Base-by-base conservation (phyloP, 768 basidiomycete genomes). In the Kwoniella europaea region DNA sequence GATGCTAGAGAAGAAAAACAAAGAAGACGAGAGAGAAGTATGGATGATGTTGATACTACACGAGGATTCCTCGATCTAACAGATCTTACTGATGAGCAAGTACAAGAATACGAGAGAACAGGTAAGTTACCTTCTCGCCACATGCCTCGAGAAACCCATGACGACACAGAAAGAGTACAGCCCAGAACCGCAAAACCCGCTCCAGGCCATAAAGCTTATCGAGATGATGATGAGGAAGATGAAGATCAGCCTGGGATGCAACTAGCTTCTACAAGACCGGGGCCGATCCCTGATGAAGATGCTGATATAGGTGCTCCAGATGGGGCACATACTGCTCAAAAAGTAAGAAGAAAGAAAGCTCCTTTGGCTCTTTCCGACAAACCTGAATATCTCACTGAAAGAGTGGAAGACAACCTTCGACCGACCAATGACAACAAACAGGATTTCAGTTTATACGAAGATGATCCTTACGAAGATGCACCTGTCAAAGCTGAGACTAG, bases 241-340 rank as follows among this genome's bases (percentile, higher is more conserved):
- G 35, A 13, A 5, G 63, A 22, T 9, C 12, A 27, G 44, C 22
- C 63, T 15, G 20, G 27, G 9, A 43, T 46, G 29, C 63, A 63
- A 35, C 2, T 52, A n/a, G 43, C 43, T 7, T 18, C 35, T 16
- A 29, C 13, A 18, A 20, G 63, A 20, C 10, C 15, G 29, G 46
- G 27, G 2, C 42, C 57, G 3, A n/a, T 65, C 41, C 64, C 64
- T 22, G 54, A 41, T 43, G 54, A 42, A 44, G 54, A 65, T 27
- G 64, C 10, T 20, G 64, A 65, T 57, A 44, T 65, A 16, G 64
- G 64, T 16, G 64, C 64, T 43, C 64, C 64, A 6, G 46, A 56
- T 57, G 54, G 27, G 5, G 29, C 12, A 4, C 18, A n/a, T 15
- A n/a, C 7, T 2, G 41, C 42, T 42, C 54, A 27, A 7, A 20